Percentiles rank a stretch among this genome's conserved stretches.
These are phyloP conservation scores for Bromus sterilis DNA, from an alignment of 176 grass and related monocot species.

Conservation along the genomic window DNA sequence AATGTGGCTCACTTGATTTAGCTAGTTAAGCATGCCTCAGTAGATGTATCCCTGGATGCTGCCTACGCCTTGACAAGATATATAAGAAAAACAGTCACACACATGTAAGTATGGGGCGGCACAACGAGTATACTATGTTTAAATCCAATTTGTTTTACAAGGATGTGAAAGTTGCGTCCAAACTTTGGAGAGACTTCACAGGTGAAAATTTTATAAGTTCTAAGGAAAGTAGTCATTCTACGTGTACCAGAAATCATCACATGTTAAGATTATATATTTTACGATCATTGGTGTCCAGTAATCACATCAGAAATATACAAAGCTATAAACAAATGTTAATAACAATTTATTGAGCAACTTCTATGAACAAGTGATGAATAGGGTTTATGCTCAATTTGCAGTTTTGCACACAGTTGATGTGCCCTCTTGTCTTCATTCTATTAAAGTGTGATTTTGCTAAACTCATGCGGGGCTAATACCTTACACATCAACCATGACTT, in stretches of 20 bases:
- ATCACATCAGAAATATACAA: not conserved
- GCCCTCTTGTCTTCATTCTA: not conserved
- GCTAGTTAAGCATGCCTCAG: not conserved
- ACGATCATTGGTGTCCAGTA: not conserved
- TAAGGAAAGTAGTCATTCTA: not conserved
- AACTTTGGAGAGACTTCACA: too few species aligned
- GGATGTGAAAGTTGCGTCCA: too few species aligned
- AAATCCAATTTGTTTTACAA: not conserved
- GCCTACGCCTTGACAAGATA: not conserved
- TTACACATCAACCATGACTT: too few species aligned
- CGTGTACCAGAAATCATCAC: not conserved
- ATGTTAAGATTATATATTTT: not conserved
- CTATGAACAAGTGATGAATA: not conserved
- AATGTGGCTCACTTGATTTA: not conserved
- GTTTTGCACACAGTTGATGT: not conserved
- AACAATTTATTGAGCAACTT: not conserved
- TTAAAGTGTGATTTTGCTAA: not conserved
- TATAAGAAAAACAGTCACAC: not conserved
- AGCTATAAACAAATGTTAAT: not conserved
- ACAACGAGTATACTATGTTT: not conserved
- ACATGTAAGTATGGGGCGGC: not conserved
- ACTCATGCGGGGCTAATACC: too few species aligned
- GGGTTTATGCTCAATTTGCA: not conserved
- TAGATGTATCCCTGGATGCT: conserved; percentile 4
- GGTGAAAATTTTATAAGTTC: not conserved